Percentiles rank a stretch among this genome's conserved stretches.
Evolutionary conservation across 2,329 filamentous ascomycete species (phyloP).

Genomic region (Aspergillus sp.): DNA sequence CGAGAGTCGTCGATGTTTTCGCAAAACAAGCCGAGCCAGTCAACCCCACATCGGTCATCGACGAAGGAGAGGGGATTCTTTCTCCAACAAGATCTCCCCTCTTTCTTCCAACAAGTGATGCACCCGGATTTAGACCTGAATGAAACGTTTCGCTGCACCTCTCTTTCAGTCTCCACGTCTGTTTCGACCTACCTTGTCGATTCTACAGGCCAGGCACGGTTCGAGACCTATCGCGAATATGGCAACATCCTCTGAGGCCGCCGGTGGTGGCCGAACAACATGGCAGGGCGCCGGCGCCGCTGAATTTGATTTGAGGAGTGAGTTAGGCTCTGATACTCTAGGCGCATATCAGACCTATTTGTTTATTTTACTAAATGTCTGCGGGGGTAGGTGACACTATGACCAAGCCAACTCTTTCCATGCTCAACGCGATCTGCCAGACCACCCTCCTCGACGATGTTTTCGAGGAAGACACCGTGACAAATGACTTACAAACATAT

Average conservation of each 20-base stretch:
- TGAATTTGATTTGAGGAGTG: slow-evolving; percentile 58
- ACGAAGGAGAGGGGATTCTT: background rate
- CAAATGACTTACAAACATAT: slow-evolving; percentile 71
- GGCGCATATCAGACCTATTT: background rate
- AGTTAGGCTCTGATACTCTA: slow-evolving; percentile 9
- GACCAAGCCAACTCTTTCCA: slow-evolving; percentile 74
- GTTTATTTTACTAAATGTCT: slow-evolving; percentile 1
- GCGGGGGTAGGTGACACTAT: slow-evolving; percentile 60
- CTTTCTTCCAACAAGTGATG: background rate
- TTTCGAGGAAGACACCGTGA: slow-evolving; percentile 76
- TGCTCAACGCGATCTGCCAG: slow-evolving; percentile 75
- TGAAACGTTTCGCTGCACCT: slow-evolving; percentile 14
- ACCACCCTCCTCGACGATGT: slow-evolving; percentile 83
- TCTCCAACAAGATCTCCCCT: background rate
- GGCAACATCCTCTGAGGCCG: slow-evolving; percentile 17
- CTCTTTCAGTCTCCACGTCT: slow-evolving; percentile 12
- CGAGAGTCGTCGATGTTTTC: background rate
- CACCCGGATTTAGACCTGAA: background rate
- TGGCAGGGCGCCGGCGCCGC: slow-evolving; percentile 52
- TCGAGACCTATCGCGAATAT: slow-evolving; percentile 22
- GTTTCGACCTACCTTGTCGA: slow-evolving; percentile 4
- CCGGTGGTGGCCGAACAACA: slow-evolving; percentile 25
- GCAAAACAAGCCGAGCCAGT: background rate
- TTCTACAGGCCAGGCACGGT: slow-evolving; percentile 7
- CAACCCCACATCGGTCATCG: slow-evolving; percentile 1